Percentiles rank a stretch among this genome's conserved stretches.
phyloP scores from a whole-genome alignment of 345 rosid species.

The Erysimum cheiranthoides region DNA sequence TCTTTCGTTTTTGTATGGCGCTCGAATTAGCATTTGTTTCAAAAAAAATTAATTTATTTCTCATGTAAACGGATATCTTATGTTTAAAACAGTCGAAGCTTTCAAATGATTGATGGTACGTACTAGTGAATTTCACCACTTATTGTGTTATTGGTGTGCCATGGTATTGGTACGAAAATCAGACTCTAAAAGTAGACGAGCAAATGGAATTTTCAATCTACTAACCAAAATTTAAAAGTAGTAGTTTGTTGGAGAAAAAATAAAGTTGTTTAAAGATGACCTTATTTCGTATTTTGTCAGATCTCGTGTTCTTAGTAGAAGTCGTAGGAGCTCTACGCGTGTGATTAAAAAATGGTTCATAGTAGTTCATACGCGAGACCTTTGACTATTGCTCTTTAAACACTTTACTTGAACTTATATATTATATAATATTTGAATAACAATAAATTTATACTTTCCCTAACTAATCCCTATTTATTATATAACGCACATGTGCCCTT shows the following conservation, averaged over 20 bases:
- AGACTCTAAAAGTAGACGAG: background rate
- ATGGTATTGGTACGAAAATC: background rate
- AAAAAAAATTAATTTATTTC: background rate
- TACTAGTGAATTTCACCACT: background rate
- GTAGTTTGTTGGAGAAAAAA: background rate
- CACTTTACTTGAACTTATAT: constrained; percentile 7
- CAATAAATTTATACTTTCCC: background rate
- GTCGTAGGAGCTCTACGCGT: constrained; percentile 42
- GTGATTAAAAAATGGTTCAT: constrained; percentile 25
- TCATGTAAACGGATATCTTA: background rate
- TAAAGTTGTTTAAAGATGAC: constrained; percentile 33
- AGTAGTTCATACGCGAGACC: constrained; percentile 36
- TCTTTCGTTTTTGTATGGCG: background rate
- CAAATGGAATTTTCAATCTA: constrained; percentile 1
- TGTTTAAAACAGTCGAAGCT: background rate
- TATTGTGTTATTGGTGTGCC: background rate
- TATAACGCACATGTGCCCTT: constrained; percentile 32
- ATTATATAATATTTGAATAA: background rate
- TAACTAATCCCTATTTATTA: background rate
- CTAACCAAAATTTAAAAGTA: background rate
- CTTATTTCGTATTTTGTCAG: constrained; percentile 23
- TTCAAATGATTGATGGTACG: constrained; percentile 3
- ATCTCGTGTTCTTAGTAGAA: constrained; percentile 34
- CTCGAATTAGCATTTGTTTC: background rate
- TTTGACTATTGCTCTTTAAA: constrained; percentile 30